A percentile compares a stretch with the other conserved stretches of the same genome.
Conservation (phyloP, 371 early-diverging fungal genomes). For the Mortierella sp. region DNA sequence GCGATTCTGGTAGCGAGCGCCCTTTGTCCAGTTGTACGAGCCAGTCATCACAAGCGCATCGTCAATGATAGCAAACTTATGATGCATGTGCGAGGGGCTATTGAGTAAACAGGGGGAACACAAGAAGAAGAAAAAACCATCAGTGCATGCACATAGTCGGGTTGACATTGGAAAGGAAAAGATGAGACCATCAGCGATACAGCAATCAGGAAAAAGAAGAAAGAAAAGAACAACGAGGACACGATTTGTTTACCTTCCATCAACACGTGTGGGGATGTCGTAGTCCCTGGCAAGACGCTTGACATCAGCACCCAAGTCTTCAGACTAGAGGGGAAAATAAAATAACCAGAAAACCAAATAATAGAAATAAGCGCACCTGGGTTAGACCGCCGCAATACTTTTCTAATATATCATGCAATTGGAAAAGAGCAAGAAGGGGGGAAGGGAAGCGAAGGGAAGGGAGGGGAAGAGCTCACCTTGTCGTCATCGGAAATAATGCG, state of each 20-base stretch:
- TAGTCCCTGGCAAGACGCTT: conserved; percentile 35
- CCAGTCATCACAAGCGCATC: conserved; percentile 64
- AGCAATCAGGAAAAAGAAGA: neutral
- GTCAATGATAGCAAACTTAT: conserved; percentile 71
- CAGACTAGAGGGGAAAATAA: conserved; percentile 22
- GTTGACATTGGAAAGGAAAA: neutral
- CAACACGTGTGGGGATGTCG: conserved; percentile 37
- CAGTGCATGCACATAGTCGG: neutral
- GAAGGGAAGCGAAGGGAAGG: neutral
- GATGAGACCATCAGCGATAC: neutral
- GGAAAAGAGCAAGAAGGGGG: neutral
- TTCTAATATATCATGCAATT: neutral
- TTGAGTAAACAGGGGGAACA: neutral
- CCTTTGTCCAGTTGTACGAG: conserved; percentile 76
- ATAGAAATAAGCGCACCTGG: neutral
- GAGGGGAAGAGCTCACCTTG: conserved; percentile 24
- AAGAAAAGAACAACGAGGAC: neutral
- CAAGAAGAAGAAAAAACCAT: neutral
- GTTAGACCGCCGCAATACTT: neutral
- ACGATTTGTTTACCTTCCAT: conserved; percentile 29
- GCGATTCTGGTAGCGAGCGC: conserved; percentile 71
- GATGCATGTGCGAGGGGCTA: conserved; percentile 70
- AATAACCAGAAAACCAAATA: neutral
- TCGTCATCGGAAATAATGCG: conserved; percentile 58
- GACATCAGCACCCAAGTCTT: conserved; percentile 46